Evolutionary conservation across 768 basidiomycete genomes (phyloP), one percentile per base, ranked within the genome.

Genomic region (Neoboletus brunneissimus): DNA sequence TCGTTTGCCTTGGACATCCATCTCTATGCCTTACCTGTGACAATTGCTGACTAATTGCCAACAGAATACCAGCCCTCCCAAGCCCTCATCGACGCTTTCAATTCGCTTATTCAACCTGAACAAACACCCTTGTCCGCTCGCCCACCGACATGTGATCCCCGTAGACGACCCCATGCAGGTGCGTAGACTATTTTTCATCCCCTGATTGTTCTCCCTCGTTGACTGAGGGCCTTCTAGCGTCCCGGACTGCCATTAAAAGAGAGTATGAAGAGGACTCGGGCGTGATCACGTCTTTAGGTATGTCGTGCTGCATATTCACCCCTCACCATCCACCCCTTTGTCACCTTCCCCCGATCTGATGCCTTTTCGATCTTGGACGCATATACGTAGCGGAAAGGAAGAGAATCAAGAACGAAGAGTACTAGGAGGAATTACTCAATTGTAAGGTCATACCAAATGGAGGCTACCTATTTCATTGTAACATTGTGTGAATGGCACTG

Each of bases 341-440:
- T 18, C 4, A 7, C n/a, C 11, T 34, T 18, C 25, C 3, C 7
- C 11, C 37, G 12, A 56, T 16, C 7, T 34, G 20, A 40, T 27
- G 16, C 29, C 29, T 29, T 9, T 9, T 29, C 29, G 29, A 9
- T 29, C 29, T 34, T 29, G 18, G 44, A 56, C 20, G 29, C 29
- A 16, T 12, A 1, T 0, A 13, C n/a, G 18, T 10, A 60, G 66
- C 48, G 18, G 37, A 43, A 27, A 42, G 45, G 16, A 67, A 63
- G 44, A 62, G 40, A 12, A 48, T 66, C 44, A 66, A 66, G 51
- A 41, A 57, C 12, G 60, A 67, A 29, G 55, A 67, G 23, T 40
- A 49, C 25, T 56, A 56, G 47, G 8, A 32, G 22, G n/a, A 27
- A n/a, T 12, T 15, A 13, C 18, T 46, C 8, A 3, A n/a, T 31